Base-by-base conservation (phyloP, 1,284 basidiomycete genomes). In the Cryptococcus sp. region DNA sequence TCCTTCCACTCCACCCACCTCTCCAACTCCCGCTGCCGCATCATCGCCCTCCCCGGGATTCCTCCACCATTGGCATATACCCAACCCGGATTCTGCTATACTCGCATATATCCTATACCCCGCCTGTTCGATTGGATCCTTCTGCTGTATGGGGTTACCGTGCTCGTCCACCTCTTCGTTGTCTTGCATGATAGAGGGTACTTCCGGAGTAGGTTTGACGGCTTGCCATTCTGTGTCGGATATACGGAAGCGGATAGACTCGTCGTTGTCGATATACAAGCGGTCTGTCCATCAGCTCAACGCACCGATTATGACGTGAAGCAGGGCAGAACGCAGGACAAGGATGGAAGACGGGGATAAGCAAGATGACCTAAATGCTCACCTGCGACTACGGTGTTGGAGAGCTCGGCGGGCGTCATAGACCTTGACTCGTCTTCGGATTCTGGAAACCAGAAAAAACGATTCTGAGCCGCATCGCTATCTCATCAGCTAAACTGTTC, bases 171-270 rank as follows among this genome's bases (percentile, higher is more conserved):
- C 56, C 3, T 43, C 54, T 3, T 52, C 43, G 11, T 48, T 45
- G 2, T 60, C 59, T 11, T 50, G 48, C 7, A 56, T 25, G 58
- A 52, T 50, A 39, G 51, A 43, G 50, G 46, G 46, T 10, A 43
- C 37, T 4, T 48, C 50, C 1, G 90, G 89, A 2, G 88, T 87
- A 0, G 92, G 92, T 62, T 93, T 87, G 56, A 89, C 83, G 62
- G 97, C 92, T 66, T 84, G 86, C 70, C 94, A 97, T 58, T 87
- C 84, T 62, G 94, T 87, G 2, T 80, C 78, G 67, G 94, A 89
- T 11, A 97, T 83, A 3, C 89, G 83, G 35, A 94, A 82, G 18
- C 93, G 84, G n/a, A 97, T 77, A 31, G 85, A 77, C 62, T 95
- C 91, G 24, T 82, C 82, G 45, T 81, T 75, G 64, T 91, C 87